phyloP scores from a whole-genome alignment of 495 filamentous ascomycete genomes.

The Clavariopsis aquatica region DNA sequence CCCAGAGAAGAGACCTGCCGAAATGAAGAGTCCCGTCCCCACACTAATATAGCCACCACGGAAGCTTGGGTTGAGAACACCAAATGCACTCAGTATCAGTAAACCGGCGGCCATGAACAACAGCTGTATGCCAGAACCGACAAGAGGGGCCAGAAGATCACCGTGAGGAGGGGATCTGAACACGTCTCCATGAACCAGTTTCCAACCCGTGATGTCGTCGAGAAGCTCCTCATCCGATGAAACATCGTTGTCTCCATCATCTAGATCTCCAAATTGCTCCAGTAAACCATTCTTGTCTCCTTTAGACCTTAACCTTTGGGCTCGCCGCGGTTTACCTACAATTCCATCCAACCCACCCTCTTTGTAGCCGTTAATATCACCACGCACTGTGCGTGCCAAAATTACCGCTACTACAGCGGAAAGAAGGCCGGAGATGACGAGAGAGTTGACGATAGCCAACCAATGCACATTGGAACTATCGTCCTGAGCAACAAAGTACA shows the following conservation, averaged over 20 bases:
- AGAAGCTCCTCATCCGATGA: slow-evolving; percentile 74
- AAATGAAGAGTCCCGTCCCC: slow-evolving; percentile 81
- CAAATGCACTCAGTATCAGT: slow-evolving; percentile 76
- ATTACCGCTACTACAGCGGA: slow-evolving; percentile 86
- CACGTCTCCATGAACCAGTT: slow-evolving; percentile 91
- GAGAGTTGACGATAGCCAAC: slow-evolving; percentile 88
- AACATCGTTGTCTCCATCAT: slow-evolving; percentile 60
- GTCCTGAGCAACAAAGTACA: slow-evolving; percentile 91
- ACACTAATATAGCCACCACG: slow-evolving; percentile 90
- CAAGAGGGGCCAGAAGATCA: slow-evolving; percentile 76
- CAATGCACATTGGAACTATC: slow-evolving; percentile 85
- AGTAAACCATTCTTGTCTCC: slow-evolving; percentile 62
- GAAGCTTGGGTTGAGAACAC: slow-evolving; percentile 87
- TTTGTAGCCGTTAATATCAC: slow-evolving; percentile 75
- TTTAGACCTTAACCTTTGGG: slow-evolving; percentile 49
- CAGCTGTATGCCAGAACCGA: slow-evolving; percentile 88
- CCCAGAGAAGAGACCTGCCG: slow-evolving; percentile 88
- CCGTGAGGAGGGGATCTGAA: slow-evolving; percentile 78
- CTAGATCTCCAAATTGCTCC: slow-evolving; percentile 63
- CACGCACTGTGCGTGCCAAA: slow-evolving; percentile 75
- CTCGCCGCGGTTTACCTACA: slow-evolving; percentile 58
- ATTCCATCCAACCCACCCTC: slow-evolving; percentile 68
- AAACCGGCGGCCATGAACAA: slow-evolving; percentile 82
- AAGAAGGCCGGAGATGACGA: slow-evolving; percentile 81
- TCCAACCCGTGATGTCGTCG: slow-evolving; percentile 91